Conservation (phyloP, 345 rosid species). For the Populus tremula region DNA sequence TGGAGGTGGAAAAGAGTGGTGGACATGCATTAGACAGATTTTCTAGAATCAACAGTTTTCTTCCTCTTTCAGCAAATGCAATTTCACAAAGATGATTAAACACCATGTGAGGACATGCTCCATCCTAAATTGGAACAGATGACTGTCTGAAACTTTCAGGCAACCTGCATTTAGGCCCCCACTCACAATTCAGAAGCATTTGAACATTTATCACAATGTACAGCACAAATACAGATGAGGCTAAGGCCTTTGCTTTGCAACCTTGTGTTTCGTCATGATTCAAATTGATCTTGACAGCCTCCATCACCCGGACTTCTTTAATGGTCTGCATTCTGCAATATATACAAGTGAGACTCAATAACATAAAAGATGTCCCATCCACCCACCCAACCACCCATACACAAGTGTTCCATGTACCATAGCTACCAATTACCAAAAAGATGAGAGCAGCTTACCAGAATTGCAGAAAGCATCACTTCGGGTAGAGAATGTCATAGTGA, state of each 20-base stretch:
- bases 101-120: constrained; percentile 19
- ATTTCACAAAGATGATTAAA: constrained; percentile 12
- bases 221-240: constrained; percentile 21
- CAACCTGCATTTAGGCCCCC: constrained; percentile 17
- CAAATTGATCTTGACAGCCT: background rate
- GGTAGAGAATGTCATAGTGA: constrained; percentile 95
- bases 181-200: constrained; percentile 14
- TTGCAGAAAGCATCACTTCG: constrained; percentile 43
- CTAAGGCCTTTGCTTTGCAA: constrained; percentile 15
- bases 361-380: background rate
- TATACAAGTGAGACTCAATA: background rate
- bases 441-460: constrained; percentile 34
- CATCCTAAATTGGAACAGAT: constrained; percentile 17
- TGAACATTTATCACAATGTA: constrained; percentile 25
- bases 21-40: background rate
- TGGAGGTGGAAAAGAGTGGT: background rate
- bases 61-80: constrained; percentile 3
- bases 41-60: background rate
- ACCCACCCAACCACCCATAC: background rate
- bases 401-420: background rate
- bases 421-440: background rate
- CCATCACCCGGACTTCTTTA: constrained; percentile 15
- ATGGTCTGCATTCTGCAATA: constrained; percentile 35
- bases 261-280: constrained; percentile 2
- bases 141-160: background rate